Evolutionary conservation across 2,329 filamentous ascomycete genomes (phyloP).

Genomic region (Monilinia fructicola): DNA sequence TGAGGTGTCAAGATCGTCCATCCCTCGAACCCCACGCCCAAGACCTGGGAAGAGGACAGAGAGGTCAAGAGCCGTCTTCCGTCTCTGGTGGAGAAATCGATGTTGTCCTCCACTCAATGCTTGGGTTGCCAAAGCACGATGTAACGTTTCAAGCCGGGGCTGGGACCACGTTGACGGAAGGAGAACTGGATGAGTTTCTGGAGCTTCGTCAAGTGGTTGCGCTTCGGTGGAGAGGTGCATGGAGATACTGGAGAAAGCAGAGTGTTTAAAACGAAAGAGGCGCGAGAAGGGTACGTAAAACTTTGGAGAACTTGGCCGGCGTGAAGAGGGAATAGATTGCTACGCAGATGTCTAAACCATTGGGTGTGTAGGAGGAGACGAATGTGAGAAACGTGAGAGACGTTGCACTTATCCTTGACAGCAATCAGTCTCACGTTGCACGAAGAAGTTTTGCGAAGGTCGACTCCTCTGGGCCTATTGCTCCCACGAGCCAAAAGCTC

Average conservation of each 20-base stretch:
- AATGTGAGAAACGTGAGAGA: no score
- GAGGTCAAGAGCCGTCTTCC: background rate
- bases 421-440: no score
- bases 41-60: background rate
- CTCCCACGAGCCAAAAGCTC: background rate
- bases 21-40: background rate
- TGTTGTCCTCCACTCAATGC: background rate
- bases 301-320: background rate
- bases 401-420: no score
- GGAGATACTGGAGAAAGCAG: background rate
- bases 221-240: slow-evolving; percentile 11
- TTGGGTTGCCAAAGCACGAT: background rate
- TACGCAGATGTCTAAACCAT: background rate
- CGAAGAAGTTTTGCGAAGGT: no score
- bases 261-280: background rate
- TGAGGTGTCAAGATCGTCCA: background rate
- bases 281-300: background rate
- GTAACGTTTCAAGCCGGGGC: background rate
- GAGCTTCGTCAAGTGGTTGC: background rate
- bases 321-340: background rate
- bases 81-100: background rate
- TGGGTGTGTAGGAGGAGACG: background rate
- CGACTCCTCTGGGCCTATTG: background rate
- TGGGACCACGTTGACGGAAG: background rate
- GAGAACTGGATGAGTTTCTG: background rate